A percentile compares a stretch with the other conserved stretches of the same genome.
These are phyloP conservation scores for Tolypocladium cylindrosporum DNA, from an alignment of 2,329 filamentous ascomycete species.

Conservation along the genomic window DNA sequence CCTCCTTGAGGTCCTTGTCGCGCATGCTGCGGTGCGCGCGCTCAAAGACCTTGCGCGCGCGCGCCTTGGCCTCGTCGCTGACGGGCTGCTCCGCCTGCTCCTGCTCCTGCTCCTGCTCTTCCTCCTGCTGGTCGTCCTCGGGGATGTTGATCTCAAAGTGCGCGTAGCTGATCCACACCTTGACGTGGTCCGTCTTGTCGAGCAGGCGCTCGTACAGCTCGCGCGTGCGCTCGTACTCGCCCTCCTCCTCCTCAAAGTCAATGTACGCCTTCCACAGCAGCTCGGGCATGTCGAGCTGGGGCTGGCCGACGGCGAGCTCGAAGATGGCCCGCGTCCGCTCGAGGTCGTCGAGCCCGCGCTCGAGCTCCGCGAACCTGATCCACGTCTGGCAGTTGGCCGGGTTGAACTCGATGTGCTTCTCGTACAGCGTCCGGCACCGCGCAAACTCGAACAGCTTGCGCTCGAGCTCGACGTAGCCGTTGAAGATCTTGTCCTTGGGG, in stretches of 20 bases:
- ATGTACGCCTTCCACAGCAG: constrained; percentile 97
- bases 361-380: constrained; percentile 93
- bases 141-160: constrained; percentile 95
- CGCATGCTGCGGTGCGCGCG: constrained; percentile 81
- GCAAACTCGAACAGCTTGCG: constrained; percentile 90
- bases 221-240: constrained; percentile 76
- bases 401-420: constrained; percentile 92
- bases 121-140: constrained; percentile 44
- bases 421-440: constrained; percentile 81
- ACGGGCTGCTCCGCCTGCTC: constrained; percentile 58
- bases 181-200: constrained; percentile 94
- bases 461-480: constrained; percentile 87
- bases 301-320: constrained; percentile 77
- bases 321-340: constrained; percentile 85
- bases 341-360: constrained; percentile 81
- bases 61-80: constrained; percentile 72
- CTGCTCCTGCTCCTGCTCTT: constrained; percentile 30
- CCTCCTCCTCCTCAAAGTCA: constrained; percentile 95
- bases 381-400: constrained; percentile 83
- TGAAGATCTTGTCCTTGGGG: constrained; percentile 92
- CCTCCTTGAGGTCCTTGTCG: constrained; percentile 82
- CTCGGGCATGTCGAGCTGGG: constrained; percentile 90
- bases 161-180: constrained; percentile 98
- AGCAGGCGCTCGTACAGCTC: constrained; percentile 82
- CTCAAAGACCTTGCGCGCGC: constrained; percentile 75